Percentiles rank a stretch among this genome's conserved stretches.
Conservation (phyloP, 805 yeast species). For the Komagataella kurtzmanii region DNA sequence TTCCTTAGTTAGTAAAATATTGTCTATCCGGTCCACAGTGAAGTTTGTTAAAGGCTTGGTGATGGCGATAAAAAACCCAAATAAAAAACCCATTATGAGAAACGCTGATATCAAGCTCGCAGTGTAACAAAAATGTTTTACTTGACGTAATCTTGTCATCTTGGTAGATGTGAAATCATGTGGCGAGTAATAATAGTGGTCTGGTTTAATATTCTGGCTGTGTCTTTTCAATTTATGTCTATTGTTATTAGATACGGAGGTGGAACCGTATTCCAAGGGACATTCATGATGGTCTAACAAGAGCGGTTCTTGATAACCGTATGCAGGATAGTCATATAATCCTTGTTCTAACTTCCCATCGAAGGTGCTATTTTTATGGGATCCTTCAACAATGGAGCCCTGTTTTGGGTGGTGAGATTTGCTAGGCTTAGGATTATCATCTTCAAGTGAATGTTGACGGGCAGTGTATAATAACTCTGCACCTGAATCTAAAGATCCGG, state of each 20-base stretch:
- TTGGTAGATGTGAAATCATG: slow-evolving; percentile 22
- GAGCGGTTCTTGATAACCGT: background rate
- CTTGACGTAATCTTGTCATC: slow-evolving; percentile 14
- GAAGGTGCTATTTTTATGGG: background rate
- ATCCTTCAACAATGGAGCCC: background rate
- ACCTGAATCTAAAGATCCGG: slow-evolving; percentile 4
- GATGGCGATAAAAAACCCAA: slow-evolving; percentile 79
- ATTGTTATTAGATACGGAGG: background rate
- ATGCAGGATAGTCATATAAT: background rate
- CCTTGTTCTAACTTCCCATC: background rate
- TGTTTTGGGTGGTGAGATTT: background rate
- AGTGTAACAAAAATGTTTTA: slow-evolving; percentile 25
- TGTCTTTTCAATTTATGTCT: background rate
- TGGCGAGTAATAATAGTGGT: slow-evolving; percentile 19
- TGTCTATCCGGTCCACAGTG: slow-evolving; percentile 44
- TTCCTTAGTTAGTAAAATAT: slow-evolving; percentile 69
- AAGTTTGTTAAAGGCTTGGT: slow-evolving; percentile 70
- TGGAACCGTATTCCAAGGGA: background rate
- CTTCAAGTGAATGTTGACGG: background rate
- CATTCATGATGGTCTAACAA: background rate
- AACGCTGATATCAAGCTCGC: slow-evolving; percentile 31
- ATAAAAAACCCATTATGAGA: slow-evolving; percentile 60
- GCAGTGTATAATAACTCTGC: slow-evolving; percentile 1
- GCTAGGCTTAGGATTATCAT: slow-evolving; percentile 9
- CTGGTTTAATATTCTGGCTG: slow-evolving; percentile 3